Evolutionary conservation across 495 filamentous ascomycete species (phyloP).

Genomic region (Penicillium atrosanguineum): DNA sequence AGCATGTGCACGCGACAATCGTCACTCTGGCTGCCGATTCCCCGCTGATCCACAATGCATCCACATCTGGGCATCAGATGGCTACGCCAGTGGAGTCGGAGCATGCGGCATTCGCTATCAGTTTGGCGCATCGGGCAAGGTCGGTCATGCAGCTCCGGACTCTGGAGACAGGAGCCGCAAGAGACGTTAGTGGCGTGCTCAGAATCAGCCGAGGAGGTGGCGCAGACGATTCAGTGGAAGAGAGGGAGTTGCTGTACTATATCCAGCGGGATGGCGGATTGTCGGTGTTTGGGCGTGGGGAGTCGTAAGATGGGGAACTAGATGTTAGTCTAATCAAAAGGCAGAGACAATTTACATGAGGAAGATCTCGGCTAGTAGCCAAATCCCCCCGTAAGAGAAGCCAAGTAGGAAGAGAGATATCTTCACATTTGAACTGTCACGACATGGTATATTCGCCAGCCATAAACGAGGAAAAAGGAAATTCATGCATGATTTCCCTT

Average conservation of each 20-base stretch:
- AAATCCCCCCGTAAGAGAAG: not conserved
- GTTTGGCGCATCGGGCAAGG: conserved; percentile 70
- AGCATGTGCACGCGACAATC: conserved; percentile 57
- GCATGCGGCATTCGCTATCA: conserved; percentile 66
- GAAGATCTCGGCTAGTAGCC: not conserved
- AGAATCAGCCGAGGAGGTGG: conserved; percentile 65
- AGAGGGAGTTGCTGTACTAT: conserved; percentile 77
- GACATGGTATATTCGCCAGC: conserved; percentile 46
- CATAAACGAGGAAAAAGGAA: conserved; percentile 45
- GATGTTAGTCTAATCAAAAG: not conserved
- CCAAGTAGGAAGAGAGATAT: conserved; percentile 33
- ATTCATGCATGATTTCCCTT: conserved; percentile 44
- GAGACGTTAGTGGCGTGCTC: conserved; percentile 87
- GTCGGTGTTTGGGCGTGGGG: conserved; percentile 75
- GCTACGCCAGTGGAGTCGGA: conserved; percentile 61
- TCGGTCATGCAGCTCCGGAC: conserved; percentile 66
- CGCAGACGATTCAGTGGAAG: conserved; percentile 40
- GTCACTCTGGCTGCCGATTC: conserved; percentile 68
- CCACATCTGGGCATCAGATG: conserved; percentile 28
- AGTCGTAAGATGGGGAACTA: conserved; percentile 22
- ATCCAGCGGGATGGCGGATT: conserved; percentile 75
- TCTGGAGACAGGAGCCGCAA: conserved; percentile 80
- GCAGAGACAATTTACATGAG: not conserved
- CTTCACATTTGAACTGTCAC: conserved; percentile 43
- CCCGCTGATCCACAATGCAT: conserved; percentile 58